Base-by-base conservation (phyloP, 805 yeast genomes). In the Metschnikowia arizonensis region DNA sequence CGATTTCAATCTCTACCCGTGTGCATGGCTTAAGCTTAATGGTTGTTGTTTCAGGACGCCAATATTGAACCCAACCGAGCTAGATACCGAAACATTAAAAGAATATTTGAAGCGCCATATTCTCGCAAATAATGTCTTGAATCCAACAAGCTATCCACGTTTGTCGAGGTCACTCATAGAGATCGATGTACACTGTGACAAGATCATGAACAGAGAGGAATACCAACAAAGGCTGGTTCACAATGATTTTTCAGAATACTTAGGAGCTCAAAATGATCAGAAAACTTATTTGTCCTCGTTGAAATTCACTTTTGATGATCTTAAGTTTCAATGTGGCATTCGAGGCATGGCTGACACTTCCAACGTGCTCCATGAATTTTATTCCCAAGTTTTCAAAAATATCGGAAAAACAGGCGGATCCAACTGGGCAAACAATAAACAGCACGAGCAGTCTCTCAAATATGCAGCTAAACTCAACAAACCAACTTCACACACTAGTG, bases 1-100 rank as follows among this genome's bases (percentile, higher is more conserved):
- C 0, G 99, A 93, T 59, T 88, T 76, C 63, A 90, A 91, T 58
- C 63, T 91, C 25, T 87, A 75, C 58, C 95, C 96, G 1, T 87
- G 97, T 62, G 81, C 83, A 4, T 87, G 95, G 91, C 48, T 90
- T 18, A 65, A 73, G 14, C 46, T 83, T 1, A 55, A 60, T 2
- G 52, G 65, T 3, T 64, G 77, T 19, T 75, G 65, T 50, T 83
- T 85, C 60, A 61, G 96, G 43, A 57, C 66, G 3, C 93, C 95
- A 0, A 54, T 81, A 1, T 39, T 66, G 5, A 47, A 66, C 21
- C 29, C 38, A n/a, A 29, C 39, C 14, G 36, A 37, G 11, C 32
- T 39, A 7, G 45, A 42, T 10, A 31, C 50, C 2, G 39, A 39
- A 3, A 42, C 41, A 2, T 49, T 62, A 11, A 49, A 51, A 42